Evolutionary conservation across 2,329 filamentous ascomycete genomes (phyloP), one percentile per base, ranked within the genome.

Genomic region (Arthrocladium fulminans): DNA sequence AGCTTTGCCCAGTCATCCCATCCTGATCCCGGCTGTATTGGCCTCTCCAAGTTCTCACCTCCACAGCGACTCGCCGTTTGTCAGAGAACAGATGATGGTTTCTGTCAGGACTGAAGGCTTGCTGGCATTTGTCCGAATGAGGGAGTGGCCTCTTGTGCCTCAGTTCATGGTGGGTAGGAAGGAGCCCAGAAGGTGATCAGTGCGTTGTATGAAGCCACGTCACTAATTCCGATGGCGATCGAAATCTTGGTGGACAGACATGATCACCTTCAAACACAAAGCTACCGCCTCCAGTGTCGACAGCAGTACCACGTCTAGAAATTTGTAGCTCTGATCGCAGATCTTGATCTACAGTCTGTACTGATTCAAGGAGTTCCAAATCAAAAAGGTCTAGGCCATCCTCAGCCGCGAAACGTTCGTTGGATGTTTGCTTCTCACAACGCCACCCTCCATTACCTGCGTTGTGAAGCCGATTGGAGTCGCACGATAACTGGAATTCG

Each of bases 301-400:
- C 7, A 7, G 13, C 13, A 7, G 7, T 35, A 35, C 17, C 13
- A 35, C 17, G 32, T 35, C 7, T 7, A 6, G 32, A 35, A 8
- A 15, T 6, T 35, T 9, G 32, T n/a, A 6, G 6, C 5, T n/a
- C 13, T 15, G 13, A 5, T n/a, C 6, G 32, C 17, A n/a, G 32
- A 15, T 15, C 13, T 7, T 35, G 32, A 9, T 35, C 32, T 15
- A 6, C 32, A n/a, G 32, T 6, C 15, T 44, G 23, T 19, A 22
- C 22, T 10, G 43, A 35, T 15, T 45, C 47, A 12, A 49, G 38
- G 3, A 49, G 29, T 38, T 23, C 38, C 23, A 38, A 22, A 25
- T 49, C 47, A 29, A 49, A 49, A 17, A 29, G 15, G 27, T 49
- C 47, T 23, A 49, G 27, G 7, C 23, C 7, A 3, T 22, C 40